These are phyloP conservation scores for Malus fusca DNA, from an alignment of 306 rosid species.

Conservation along the genomic window DNA sequence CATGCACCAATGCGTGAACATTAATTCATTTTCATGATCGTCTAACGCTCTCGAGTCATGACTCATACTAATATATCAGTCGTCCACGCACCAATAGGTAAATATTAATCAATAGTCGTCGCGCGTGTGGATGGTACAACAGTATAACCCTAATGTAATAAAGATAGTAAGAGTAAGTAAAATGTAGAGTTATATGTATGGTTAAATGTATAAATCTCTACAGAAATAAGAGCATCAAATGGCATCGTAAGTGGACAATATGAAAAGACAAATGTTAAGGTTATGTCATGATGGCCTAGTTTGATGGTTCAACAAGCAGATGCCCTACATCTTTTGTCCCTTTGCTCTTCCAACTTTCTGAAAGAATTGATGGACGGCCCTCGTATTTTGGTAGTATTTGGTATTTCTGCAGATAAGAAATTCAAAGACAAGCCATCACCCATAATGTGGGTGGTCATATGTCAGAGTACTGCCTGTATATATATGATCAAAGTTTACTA, in stretches of 20 bases:
- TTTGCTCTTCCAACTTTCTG: constrained; percentile 35
- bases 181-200: too few relatives aligned
- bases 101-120: background rate
- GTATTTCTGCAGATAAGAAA: background rate
- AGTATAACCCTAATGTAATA: too few relatives aligned
- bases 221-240: constrained; percentile 37
- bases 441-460: constrained; percentile 8
- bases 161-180: too few relatives aligned
- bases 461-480: background rate
- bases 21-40: too few relatives aligned
- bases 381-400: constrained; percentile 41
- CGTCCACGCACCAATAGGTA: background rate
- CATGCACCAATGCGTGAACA: too few relatives aligned
- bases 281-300: constrained; percentile 67
- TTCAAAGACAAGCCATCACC: constrained; percentile 5
- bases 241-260: constrained; percentile 63
- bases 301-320: constrained; percentile 37
- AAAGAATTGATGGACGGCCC: constrained; percentile 43
- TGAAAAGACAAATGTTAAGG: constrained; percentile 97
- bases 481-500: background rate
- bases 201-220: background rate
- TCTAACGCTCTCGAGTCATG: background rate
- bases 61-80: background rate
- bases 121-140: too few relatives aligned
- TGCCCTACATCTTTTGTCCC: constrained; percentile 65